These are phyloP conservation scores for Vigna trinervia DNA, from an alignment of 306 rosid species.

Conservation along the genomic window DNA sequence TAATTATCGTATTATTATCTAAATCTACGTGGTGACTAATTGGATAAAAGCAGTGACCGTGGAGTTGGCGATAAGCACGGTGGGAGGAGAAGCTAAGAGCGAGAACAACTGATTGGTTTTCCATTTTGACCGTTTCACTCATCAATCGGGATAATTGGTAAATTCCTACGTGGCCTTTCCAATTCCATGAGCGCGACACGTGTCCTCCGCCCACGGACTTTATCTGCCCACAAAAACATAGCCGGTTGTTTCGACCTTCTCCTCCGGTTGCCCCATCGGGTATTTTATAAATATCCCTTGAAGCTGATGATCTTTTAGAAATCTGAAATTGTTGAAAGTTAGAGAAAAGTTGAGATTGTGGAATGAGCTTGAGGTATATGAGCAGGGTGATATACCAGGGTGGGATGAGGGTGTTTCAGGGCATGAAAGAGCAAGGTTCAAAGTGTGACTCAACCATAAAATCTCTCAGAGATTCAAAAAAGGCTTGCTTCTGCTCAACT, in stretches of 20 bases:
- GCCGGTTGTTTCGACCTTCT: conserved; percentile 47
- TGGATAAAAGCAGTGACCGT: too few species aligned
- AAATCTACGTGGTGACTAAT: too few species aligned
- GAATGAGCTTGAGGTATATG: conserved; percentile 63
- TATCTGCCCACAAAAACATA: neutral
- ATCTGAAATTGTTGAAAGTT: neutral
- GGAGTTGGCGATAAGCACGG: too few species aligned
- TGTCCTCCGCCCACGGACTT: neutral
- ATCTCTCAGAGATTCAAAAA: conserved; percentile 59
- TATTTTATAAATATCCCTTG: neutral
- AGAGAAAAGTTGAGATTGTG: neutral
- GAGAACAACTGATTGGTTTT: too few species aligned
- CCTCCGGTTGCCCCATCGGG: conserved; percentile 8
- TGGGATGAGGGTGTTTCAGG: conserved; percentile 47
- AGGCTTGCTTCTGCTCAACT: conserved; percentile 46
- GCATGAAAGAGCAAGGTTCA: conserved; percentile 61
- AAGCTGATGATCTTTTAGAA: too few species aligned
- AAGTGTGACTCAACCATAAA: conserved; percentile 57
- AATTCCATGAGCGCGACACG: neutral
- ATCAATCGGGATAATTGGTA: neutral
- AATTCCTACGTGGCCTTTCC: neutral
- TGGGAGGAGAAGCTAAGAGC: too few species aligned
- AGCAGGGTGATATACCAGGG: conserved; percentile 50
- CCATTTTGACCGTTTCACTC: too few species aligned
- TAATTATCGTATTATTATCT: too few species aligned